These are phyloP conservation scores for Hygrophorus russula DNA, from an alignment of 768 basidiomycete genomes.

Conservation along the genomic window DNA sequence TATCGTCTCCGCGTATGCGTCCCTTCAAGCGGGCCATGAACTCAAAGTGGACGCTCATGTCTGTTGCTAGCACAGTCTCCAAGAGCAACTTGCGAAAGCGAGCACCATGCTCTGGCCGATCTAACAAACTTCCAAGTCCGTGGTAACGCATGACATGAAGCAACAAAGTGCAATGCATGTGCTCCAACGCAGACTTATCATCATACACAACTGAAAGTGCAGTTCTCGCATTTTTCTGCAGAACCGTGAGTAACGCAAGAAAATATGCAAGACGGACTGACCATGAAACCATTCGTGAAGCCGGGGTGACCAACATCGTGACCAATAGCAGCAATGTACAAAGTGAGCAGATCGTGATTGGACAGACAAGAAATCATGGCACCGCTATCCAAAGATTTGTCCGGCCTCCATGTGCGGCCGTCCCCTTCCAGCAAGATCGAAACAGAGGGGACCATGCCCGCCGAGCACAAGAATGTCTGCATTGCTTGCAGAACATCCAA, in stretches of 20 bases:
- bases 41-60: conserved; percentile 83
- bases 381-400: conserved; percentile 24
- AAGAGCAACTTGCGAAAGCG: conserved; percentile 67
- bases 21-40: conserved; percentile 65
- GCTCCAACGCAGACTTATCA: conserved; percentile 82
- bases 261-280: conserved; percentile 24
- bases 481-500: conserved; percentile 92
- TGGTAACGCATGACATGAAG: conserved; percentile 71
- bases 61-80: conserved; percentile 81
- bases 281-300: conserved; percentile 89
- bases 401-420: conserved; percentile 30
- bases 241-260: conserved; percentile 3
- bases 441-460: conserved; percentile 74
- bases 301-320: conserved; percentile 98
- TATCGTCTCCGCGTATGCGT: conserved; percentile 28
- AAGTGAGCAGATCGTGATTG: conserved; percentile 68
- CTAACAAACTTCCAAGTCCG: conserved; percentile 59
- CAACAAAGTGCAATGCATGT: conserved; percentile 81
- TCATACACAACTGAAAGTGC: conserved; percentile 85
- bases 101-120: conserved; percentile 34
- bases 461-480: conserved; percentile 72
- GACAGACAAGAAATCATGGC: conserved; percentile 33
- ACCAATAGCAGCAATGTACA: conserved; percentile 89
- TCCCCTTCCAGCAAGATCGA: conserved; percentile 48
- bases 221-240: conserved; percentile 85